A percentile compares a stretch with the other conserved stretches of the same genome.
Evolutionary conservation across 1,284 basidiomycete species (phyloP).

Genomic region (Ceratobasidium sp.): DNA sequence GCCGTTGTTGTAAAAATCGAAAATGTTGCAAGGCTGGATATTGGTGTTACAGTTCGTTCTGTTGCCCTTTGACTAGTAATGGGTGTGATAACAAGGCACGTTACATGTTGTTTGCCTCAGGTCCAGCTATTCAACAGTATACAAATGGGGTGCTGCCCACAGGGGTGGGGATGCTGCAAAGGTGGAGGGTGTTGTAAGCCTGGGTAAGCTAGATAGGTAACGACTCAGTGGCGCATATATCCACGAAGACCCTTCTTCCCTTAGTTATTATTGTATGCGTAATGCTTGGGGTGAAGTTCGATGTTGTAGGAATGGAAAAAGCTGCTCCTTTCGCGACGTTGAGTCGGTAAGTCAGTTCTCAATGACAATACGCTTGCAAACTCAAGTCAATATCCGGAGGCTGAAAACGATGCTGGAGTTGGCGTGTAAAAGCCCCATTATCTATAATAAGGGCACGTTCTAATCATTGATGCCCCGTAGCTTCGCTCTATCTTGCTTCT

Average conservation of each 20-base stretch:
- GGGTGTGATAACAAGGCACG: conserved; percentile 18
- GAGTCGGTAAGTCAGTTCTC: too few species aligned
- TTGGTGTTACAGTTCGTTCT: conserved; percentile 11
- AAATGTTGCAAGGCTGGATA: conserved; percentile 2
- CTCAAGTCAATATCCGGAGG: too few species aligned
- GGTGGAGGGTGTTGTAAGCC: conserved; percentile 23
- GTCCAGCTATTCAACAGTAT: not conserved
- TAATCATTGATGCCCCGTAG: too few species aligned
- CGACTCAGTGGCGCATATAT: not conserved
- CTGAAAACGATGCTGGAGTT: too few species aligned
- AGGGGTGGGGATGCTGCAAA: conserved; percentile 13
- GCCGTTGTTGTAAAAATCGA: not conserved
- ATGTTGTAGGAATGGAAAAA: not conserved
- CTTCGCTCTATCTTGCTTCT: too few species aligned
- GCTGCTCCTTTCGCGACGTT: not conserved
- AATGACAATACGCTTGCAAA: too few species aligned
- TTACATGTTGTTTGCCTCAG: not conserved
- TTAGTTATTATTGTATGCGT: conserved; percentile 13
- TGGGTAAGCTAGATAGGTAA: conserved; percentile 2
- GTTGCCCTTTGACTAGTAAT: not conserved
- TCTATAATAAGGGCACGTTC: too few species aligned
- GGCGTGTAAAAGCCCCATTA: too few species aligned
- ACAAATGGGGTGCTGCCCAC: conserved; percentile 19
- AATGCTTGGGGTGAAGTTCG: not conserved
- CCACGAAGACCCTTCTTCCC: too few species aligned